Evolutionary conservation across 441 rosid species (phyloP).

Genomic region (Erodium chrysanthum): DNA sequence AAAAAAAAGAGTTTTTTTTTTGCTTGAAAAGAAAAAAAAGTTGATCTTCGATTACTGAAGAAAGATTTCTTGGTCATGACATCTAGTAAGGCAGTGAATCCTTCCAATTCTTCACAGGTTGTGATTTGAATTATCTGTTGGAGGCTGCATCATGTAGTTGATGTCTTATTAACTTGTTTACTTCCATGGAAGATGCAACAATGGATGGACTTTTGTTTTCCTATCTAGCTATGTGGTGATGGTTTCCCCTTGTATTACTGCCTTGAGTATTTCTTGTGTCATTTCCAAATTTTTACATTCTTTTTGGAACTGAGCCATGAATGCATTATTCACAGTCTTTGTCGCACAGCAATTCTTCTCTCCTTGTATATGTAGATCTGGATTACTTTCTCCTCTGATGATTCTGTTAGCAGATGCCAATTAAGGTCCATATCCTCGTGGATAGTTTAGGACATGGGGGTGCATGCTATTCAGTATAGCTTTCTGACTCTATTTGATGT

Average conservation of each 20-base stretch:
- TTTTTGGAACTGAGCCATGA: background rate
- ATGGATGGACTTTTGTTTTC: background rate
- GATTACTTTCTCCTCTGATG: background rate
- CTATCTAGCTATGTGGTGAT: background rate
- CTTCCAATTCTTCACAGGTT: background rate
- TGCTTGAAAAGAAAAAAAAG: background rate
- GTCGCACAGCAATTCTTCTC: background rate
- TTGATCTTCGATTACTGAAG: constrained; percentile 3
- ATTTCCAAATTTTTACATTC: background rate
- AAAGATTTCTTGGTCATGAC: background rate
- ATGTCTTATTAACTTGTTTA: background rate
- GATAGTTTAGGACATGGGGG: background rate
- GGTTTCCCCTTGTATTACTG: background rate
- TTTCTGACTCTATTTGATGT: background rate
- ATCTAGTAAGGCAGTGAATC: background rate
- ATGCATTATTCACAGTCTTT: background rate
- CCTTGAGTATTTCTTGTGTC: background rate
- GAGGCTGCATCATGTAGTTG: background rate
- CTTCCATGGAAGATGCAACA: background rate
- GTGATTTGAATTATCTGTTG: background rate
- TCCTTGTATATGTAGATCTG: background rate
- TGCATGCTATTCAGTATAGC: background rate
- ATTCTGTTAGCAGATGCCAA: background rate
- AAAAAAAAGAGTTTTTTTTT: background rate
- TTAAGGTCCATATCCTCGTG: background rate